Evolutionary conservation across 1,139 yeast species (phyloP).

Genomic region (Geotrichum citri-aurantii): DNA sequence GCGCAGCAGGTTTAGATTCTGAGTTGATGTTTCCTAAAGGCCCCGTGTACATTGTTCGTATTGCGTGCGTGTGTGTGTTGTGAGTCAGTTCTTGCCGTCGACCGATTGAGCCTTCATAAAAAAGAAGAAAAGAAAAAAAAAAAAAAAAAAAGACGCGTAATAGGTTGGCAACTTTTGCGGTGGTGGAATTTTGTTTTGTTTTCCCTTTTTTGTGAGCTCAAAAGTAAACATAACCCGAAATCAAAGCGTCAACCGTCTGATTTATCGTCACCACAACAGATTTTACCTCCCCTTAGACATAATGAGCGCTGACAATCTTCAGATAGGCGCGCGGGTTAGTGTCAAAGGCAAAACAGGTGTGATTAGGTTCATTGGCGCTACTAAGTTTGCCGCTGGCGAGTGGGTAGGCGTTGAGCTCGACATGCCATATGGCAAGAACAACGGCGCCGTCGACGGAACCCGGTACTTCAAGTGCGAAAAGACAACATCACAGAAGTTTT

Average conservation of each 20-base stretch:
- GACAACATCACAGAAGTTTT: conserved; percentile 22
- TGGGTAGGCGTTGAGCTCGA: conserved; percentile 74
- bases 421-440: conserved; percentile 56
- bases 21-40: conserved; percentile 3
- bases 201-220: not conserved
- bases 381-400: conserved; percentile 47
- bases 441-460: conserved; percentile 59
- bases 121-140: not conserved
- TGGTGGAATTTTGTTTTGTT: not conserved
- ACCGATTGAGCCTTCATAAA: not conserved
- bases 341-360: conserved; percentile 26
- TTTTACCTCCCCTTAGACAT: not conserved
- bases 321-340: conserved; percentile 24
- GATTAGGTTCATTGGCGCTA: conserved; percentile 41
- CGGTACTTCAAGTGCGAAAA: conserved; percentile 50
- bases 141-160: not conserved
- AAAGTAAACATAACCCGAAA: not conserved
- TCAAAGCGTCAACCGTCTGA: not conserved
- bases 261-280: not conserved
- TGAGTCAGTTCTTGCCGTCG: not conserved
- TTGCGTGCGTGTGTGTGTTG: not conserved
- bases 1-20: conserved; percentile 13
- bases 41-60: conserved; percentile 8
- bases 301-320: not conserved
- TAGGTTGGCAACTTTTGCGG: not conserved